Evolutionary conservation across 1,284 basidiomycete genomes (phyloP).

Genomic region (Singerocomus inundabilis): DNA sequence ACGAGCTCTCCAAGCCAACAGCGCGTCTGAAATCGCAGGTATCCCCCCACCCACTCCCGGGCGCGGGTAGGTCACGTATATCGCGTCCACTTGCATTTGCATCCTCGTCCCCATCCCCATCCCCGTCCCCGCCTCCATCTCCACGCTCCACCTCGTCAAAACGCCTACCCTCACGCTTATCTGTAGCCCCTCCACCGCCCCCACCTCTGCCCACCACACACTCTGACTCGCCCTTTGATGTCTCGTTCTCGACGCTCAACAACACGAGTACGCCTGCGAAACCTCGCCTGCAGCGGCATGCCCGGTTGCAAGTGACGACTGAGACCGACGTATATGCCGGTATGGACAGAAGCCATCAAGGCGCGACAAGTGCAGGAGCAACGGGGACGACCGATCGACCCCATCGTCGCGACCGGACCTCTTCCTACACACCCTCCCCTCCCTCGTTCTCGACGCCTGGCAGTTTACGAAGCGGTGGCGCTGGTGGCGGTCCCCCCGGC

Average conservation of each 20-base stretch:
- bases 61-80: neutral
- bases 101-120: neutral
- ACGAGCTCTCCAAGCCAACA: neutral
- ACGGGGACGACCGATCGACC: neutral
- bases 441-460: conserved; percentile 16
- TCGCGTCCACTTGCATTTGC: neutral
- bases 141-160: neutral
- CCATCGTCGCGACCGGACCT: conserved; percentile 3
- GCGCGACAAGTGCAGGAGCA: neutral
- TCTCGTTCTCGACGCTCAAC: conserved; percentile 24
- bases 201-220: conserved; percentile 6
- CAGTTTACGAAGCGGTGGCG: neutral
- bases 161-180: neutral
- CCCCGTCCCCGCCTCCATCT: neutral
- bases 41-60: neutral
- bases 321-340: neutral
- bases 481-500: neutral
- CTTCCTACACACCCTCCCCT: conserved; percentile 19
- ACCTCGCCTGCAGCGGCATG: conserved; percentile 7
- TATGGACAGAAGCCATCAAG: neutral
- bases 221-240: conserved; percentile 21
- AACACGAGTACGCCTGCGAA: conserved; percentile 33
- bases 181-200: conserved; percentile 2
- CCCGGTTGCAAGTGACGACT: neutral
- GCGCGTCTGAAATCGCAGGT: neutral